Evolutionary conservation across 176 grass and related monocot genomes (phyloP).

Genomic region (Lolium multiflorum): DNA sequence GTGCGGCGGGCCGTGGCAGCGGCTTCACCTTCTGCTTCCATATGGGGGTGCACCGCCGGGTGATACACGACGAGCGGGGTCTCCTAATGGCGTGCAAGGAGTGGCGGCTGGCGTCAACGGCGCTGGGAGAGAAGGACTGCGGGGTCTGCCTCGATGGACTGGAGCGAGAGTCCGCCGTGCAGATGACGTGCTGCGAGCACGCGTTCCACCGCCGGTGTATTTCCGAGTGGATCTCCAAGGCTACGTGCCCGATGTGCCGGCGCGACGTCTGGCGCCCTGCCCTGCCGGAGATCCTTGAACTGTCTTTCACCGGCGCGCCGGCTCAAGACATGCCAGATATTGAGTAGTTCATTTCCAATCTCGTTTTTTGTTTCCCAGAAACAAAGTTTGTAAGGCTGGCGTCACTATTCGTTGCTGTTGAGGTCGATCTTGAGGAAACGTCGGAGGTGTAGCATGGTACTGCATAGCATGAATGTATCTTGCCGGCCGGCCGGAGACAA

Average conservation of each 20-base stretch:
- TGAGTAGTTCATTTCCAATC: not conserved
- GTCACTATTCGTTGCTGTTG: not conserved
- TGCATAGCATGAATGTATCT: too few relatives aligned
- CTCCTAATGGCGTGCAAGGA: slow-evolving; percentile 6
- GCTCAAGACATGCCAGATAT: not conserved
- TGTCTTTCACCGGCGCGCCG: not conserved
- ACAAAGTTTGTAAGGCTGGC: not conserved
- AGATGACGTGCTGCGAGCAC: not conserved
- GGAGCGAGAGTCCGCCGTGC: not conserved
- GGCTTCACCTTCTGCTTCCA: not conserved
- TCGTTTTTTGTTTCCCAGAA: not conserved
- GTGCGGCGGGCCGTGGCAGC: not conserved
- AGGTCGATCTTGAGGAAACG: not conserved
- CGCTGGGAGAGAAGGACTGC: not conserved
- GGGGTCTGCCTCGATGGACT: not conserved
- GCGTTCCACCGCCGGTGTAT: not conserved
- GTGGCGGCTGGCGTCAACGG: not conserved
- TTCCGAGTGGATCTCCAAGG: not conserved
- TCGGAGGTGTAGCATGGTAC: not conserved
- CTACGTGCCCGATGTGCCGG: not conserved
- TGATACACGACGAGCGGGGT: not conserved
- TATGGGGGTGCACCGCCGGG: not conserved
- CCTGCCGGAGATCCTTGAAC: not conserved
- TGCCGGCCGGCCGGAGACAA: too few relatives aligned
- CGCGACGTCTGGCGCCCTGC: not conserved